Conservation (phyloP, 108 stramenopile genomes). For the Skeletonema tropicum region DNA sequence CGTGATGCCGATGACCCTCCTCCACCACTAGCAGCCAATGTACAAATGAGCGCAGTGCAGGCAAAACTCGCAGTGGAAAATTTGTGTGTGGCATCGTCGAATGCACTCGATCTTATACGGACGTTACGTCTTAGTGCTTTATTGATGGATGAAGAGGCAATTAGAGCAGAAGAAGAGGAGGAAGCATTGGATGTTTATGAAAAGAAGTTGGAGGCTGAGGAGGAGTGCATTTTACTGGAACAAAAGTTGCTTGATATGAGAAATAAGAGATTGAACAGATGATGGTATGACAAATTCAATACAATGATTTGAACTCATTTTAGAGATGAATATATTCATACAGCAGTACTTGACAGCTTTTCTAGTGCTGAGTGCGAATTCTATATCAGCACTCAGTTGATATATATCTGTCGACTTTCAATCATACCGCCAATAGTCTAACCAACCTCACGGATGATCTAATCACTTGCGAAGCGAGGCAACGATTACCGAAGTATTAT, state of each 20-base stretch:
- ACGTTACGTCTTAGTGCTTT: constrained; percentile 70
- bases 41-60: constrained; percentile 57
- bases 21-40: constrained; percentile 76
- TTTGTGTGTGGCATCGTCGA: constrained; percentile 73
- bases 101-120: constrained; percentile 82
- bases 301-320: not conserved
- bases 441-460: not conserved
- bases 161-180: constrained; percentile 73
- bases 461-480: constrained; percentile 53
- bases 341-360: not conserved
- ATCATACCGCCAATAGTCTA: not conserved
- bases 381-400: constrained; percentile 5
- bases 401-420: not conserved
- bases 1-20: constrained; percentile 72
- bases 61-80: constrained; percentile 82
- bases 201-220: constrained; percentile 47
- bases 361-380: not conserved
- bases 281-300: not conserved
- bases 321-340: not conserved
- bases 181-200: constrained; percentile 62
- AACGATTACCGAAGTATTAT: constrained; percentile 79
- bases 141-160: constrained; percentile 85
- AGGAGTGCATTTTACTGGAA: constrained; percentile 67
- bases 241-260: constrained; percentile 64
- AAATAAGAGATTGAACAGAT: constrained; percentile 31